Evolutionary conservation across 805 yeast species (phyloP).

Genomic region (Lachancea waltii): DNA sequence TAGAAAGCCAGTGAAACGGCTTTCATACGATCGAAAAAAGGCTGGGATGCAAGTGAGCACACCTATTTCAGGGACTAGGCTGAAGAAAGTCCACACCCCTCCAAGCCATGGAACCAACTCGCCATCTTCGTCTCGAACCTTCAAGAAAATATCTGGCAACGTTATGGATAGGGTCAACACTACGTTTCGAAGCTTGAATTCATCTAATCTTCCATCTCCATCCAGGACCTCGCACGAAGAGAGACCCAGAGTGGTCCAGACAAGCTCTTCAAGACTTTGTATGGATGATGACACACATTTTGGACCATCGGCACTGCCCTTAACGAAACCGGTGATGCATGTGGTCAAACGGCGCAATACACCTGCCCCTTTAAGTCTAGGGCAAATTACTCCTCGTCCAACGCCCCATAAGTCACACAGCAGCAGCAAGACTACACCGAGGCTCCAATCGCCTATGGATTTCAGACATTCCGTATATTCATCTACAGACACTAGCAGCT

Average conservation of each 20-base stretch:
- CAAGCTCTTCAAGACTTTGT: background rate
- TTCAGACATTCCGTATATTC: conserved; percentile 3
- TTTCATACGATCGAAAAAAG: too few relatives aligned
- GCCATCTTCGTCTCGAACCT: conserved; percentile 18
- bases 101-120: conserved; percentile 23
- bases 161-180: conserved; percentile 22
- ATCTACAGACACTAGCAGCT: conserved; percentile 4
- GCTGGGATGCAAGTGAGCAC: conserved; percentile 12
- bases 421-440: background rate
- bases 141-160: conserved; percentile 25
- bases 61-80: conserved; percentile 12
- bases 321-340: conserved; percentile 3
- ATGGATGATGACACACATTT: background rate
- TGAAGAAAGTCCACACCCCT: conserved; percentile 30
- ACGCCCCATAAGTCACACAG: conserved; percentile 9
- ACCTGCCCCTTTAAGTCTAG: conserved; percentile 6
- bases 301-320: background rate
- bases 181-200: conserved; percentile 17
- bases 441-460: conserved; percentile 7
- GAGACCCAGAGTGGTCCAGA: background rate
- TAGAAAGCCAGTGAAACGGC: too few relatives aligned
- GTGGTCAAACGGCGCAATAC: conserved; percentile 1
- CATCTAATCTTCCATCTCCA: conserved; percentile 25
- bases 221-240: conserved; percentile 11
- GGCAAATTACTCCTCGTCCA: conserved; percentile 10